Base-by-base conservation (phyloP, 2,329 filamentous ascomycete genomes). In the Fusarium sp. region DNA sequence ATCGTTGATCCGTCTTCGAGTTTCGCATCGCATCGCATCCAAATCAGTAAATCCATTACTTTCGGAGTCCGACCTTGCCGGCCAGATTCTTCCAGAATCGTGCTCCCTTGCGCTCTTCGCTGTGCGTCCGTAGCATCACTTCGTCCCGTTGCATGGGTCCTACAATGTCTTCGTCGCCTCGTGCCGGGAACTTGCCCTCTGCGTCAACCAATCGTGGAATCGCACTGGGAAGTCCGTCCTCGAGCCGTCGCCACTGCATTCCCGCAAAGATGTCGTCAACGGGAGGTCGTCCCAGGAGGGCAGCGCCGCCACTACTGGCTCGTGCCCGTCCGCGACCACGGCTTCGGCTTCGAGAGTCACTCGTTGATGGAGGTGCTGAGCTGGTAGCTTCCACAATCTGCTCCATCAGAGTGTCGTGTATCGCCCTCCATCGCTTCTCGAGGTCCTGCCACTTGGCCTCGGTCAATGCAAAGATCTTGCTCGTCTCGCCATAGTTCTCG, bases 121-220 rank as follows among this genome's bases (percentile, higher is more conserved):
- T 84, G 56, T 80, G 80, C 16, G 83, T 82, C 56, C 86, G 83
- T 34, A 83, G 81, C 88, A 90, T 90, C 71, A 86, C 83, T 42
- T 85, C 84, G 74, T 89, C 88, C 14, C 89, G 88, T 76, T 91
- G 90, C 95, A 98, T 98, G 8, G 95, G 95, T 2, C 95, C 95
- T 52, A 98, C 94, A 80, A 98, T 97, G 82, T 97, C 95, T 77
- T 95, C 93, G 78, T 98, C 95, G 62, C 95, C 95, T 35, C 96
- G 89, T 76, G 92, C 91, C 27, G 95, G 95, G 78, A 98, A 98
- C 82, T 98, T 98, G 79, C 93, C 93, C 71, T 93, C 88, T 79
- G 92, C 87, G 79, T 93, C 91, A 71, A 92, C 86, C 76, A 95
- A 89, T 29, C 89, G 88, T 0, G 93, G 93, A 73, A 95, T 90